Conservation (phyloP, 768 basidiomycete genomes). For the Pleurotus tuoliensis region DNA sequence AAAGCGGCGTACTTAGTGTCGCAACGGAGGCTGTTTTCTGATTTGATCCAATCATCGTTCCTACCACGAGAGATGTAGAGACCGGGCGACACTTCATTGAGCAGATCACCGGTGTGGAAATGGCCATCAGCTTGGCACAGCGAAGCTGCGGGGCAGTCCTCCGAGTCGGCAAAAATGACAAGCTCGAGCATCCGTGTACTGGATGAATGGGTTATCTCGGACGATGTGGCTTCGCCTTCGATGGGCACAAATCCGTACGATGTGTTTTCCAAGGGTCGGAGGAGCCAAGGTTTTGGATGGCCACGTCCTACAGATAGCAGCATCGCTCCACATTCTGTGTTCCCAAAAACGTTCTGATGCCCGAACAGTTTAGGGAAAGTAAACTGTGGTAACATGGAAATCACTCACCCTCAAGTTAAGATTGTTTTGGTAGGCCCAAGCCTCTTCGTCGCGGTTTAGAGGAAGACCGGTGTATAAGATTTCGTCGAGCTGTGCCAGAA, state of each 20-base stretch:
- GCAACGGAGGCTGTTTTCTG: conserved; percentile 60
- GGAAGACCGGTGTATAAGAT: conserved; percentile 51
- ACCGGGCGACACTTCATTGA: conserved; percentile 49
- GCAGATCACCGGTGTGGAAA: conserved; percentile 68
- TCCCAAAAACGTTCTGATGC: conserved; percentile 71
- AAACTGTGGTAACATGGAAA: background rate
- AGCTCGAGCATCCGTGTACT: conserved; percentile 51
- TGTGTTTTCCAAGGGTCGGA: conserved; percentile 55
- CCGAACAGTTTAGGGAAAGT: background rate
- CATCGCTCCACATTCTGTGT: conserved; percentile 77
- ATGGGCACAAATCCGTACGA: conserved; percentile 67
- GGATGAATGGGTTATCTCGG: conserved; percentile 36
- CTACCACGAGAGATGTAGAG: conserved; percentile 54
- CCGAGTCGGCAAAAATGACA: conserved; percentile 51
- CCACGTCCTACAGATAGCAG: conserved; percentile 54
- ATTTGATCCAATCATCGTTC: conserved; percentile 74
- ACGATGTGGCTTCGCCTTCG: conserved; percentile 28
- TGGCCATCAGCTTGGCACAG: conserved; percentile 53
- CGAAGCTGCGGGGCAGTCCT: conserved; percentile 54
- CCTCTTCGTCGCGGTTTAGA: conserved; percentile 47
- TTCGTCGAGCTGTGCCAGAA: conserved; percentile 42
- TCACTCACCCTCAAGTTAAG: background rate
- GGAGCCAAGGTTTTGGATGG: conserved; percentile 45
- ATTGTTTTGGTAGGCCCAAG: conserved; percentile 40
- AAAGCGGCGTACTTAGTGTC: conserved; percentile 48